Conservation (phyloP, 805 yeast species). For the Pichia deserticola region DNA sequence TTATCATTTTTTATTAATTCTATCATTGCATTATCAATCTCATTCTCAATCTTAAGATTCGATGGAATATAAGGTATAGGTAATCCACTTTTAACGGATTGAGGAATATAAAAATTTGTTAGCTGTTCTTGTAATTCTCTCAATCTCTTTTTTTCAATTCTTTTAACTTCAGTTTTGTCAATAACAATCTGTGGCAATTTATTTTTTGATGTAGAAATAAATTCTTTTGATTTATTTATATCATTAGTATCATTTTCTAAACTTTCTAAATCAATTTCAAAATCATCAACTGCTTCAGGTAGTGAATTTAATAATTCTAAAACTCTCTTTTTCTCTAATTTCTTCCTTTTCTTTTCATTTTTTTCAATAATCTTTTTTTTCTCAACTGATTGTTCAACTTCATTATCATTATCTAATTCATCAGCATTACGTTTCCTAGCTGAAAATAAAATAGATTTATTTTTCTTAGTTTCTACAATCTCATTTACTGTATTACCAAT, state of each 20-base stretch:
- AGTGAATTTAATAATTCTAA: slow-evolving; percentile 2
- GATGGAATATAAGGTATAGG: slow-evolving; percentile 3
- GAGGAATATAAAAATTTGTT: not conserved
- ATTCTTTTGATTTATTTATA: not conserved
- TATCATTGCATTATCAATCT: not conserved
- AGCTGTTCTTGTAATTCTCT: not conserved
- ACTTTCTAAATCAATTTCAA: slow-evolving; percentile 10
- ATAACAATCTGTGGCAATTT: not conserved
- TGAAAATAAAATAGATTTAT: slow-evolving; percentile 11
- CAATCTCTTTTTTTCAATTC: not conserved
- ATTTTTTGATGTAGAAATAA: not conserved
- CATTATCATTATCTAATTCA: not conserved
- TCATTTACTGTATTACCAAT: slow-evolving; percentile 5
- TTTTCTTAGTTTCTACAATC: not conserved
- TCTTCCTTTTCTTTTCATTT: slow-evolving; percentile 2
- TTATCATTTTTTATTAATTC: not conserved
- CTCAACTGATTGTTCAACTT: not conserved
- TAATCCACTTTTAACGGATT: not conserved
- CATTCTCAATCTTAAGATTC: not conserved
- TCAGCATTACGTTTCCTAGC: not conserved
- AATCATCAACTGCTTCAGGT: slow-evolving; percentile 14
- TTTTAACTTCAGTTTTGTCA: slow-evolving; percentile 7
- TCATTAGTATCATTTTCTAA: not conserved
- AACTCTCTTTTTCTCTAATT: not conserved
- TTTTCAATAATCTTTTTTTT: not conserved